Base-by-base conservation (phyloP, 257 asterid genomes). In the Petunia secreta region DNA sequence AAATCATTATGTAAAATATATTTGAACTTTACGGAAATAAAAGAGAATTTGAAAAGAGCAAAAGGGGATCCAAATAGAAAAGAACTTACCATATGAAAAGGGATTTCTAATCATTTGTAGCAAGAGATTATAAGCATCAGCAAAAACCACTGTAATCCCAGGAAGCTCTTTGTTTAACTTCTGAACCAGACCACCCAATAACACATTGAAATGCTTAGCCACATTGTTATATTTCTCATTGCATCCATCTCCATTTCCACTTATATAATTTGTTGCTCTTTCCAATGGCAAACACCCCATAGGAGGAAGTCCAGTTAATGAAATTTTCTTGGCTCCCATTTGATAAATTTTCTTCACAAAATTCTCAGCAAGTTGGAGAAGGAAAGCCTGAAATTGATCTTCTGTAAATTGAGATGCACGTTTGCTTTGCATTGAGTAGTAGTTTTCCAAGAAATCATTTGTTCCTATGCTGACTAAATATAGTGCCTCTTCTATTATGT, bases 201-300 rank as follows among this genome's bases (percentile, higher is more conserved):
- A 88, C 1, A 13, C 84, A 78, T 95, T 92, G 38, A 90, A 95
- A 52, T 67, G 84, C 67, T 78, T 16, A 1, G 98, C 97, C 57
- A 95, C 94, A 1, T 1, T 44, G 39, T 95, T 95, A 85, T 95
- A 95, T 34, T 81, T 82, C 5, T 95, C 92, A 82, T 82, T 78
- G 85, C 99, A 95, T 5, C 66, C 88, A 53, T 80, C 81, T 16
- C 98, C 99, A 58, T 86, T 80, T 15, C 98, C 98, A 73, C 86
- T 86, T 3, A 93, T 58, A 63, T 80, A 90, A 40, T 90, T 94
- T 2, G 91, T 91, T 15, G 91, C 78, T 83, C 98, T 89, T 85
- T 94, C 98, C 79, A 94, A 37, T 2, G 98, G 98, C 67, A 94
- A 76, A 80, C 98, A 94, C 4, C 98, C 98, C 97, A 94, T 94